Conservation (phyloP, 2,329 filamentous ascomycete genomes). For the Fusarium tuaranense region DNA sequence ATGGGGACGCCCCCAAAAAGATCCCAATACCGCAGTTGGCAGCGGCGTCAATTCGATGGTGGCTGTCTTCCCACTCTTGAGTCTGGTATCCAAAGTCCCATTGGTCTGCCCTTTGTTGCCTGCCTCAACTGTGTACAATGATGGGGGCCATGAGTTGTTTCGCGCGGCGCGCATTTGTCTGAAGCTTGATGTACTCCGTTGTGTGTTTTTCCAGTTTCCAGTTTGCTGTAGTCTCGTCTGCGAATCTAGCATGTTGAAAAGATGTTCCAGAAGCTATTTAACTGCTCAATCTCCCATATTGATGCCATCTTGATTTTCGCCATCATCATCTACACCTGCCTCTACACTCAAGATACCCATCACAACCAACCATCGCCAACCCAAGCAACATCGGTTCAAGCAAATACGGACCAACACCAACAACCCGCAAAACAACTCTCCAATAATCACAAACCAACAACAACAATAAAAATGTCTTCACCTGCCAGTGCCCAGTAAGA, state of each 20-base stretch:
- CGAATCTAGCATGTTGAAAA: not conserved
- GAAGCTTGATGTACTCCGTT: constrained; percentile 5
- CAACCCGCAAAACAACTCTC: not conserved
- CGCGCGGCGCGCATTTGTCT: constrained; percentile 7
- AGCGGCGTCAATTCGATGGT: constrained; percentile 19
- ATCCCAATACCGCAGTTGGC: constrained; percentile 23
- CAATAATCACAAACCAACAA: not conserved
- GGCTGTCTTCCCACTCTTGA: constrained; percentile 6
- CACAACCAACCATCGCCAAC: not conserved
- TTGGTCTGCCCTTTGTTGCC: not conserved
- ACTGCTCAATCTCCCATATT: not conserved
- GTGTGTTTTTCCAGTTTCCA: constrained; percentile 32
- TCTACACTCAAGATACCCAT: not conserved
- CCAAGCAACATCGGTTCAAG: not conserved
- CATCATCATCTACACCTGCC: constrained; percentile 4
- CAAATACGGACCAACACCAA: constrained; percentile 3
- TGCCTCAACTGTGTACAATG: not conserved
- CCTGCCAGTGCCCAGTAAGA: constrained; percentile 24
- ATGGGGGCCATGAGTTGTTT: constrained; percentile 27
- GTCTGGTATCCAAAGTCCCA: not conserved
- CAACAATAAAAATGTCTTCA: constrained; percentile 24
- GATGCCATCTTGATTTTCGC: not conserved
- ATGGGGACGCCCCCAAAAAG: constrained; percentile 4
- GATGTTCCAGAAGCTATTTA: not conserved
- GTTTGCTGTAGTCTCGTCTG: constrained; percentile 16